phyloP scores from a whole-genome alignment of 2,329 filamentous ascomycete species.

The Trichoderma endophyticum region DNA sequence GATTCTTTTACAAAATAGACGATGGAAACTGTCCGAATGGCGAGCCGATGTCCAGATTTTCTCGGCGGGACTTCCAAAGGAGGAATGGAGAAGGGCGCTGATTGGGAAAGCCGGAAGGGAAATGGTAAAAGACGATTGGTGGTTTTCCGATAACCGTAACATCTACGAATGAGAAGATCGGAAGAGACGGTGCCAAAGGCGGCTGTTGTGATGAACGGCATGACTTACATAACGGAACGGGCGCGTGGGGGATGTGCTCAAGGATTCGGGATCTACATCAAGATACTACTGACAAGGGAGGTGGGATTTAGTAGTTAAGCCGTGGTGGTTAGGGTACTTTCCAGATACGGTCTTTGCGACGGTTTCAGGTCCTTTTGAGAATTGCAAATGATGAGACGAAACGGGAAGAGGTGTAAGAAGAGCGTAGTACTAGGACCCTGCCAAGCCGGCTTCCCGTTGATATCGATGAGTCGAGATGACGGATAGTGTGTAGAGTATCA shows the following conservation, averaged over 20 bases:
- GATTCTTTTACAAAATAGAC: not conserved
- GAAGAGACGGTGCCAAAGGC: not conserved
- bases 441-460: not conserved
- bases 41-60: not conserved
- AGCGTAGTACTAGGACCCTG: not conserved
- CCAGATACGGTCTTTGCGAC: not conserved
- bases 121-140: conserved; percentile 15
- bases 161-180: not conserved
- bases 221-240: not conserved
- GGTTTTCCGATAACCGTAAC: not conserved
- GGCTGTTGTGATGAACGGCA: not conserved
- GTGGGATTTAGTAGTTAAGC: not conserved
- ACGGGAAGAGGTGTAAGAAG: not conserved
- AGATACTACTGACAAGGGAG: not conserved
- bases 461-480: not conserved
- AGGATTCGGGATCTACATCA: conserved; percentile 1
- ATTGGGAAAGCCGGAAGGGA: not conserved
- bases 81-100: not conserved
- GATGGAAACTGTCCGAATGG: not conserved
- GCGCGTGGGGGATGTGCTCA: not conserved
- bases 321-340: not conserved
- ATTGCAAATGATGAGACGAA: not conserved
- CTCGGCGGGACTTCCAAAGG: not conserved
- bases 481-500: not conserved
- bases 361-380: not conserved